These are phyloP conservation scores for Paracamarosporium sp. DNA, from an alignment of 2,329 filamentous ascomycete genomes.

Conservation along the genomic window DNA sequence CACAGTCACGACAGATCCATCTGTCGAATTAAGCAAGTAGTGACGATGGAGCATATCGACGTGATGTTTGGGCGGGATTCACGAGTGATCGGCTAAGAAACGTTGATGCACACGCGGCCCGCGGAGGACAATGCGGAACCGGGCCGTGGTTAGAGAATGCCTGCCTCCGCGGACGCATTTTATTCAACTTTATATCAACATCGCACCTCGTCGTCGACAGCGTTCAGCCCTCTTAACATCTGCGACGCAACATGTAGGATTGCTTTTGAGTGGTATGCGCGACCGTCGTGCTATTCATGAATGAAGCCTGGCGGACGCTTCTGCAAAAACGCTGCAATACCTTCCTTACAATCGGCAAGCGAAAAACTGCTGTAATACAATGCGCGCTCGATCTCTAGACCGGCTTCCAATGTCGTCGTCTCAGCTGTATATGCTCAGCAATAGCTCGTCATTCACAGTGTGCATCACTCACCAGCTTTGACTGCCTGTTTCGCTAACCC, in stretches of 20 bases:
- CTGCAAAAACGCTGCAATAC: conserved; percentile 51
- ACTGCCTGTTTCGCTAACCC: conserved; percentile 55
- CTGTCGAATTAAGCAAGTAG: too few relatives aligned
- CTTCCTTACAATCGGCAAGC: conserved; percentile 50
- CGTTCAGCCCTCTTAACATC: too few relatives aligned
- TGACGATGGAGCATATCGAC: too few relatives aligned
- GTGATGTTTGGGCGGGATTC: too few relatives aligned
- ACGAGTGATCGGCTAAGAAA: too few relatives aligned
- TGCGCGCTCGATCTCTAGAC: conserved; percentile 45
- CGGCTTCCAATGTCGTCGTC: conserved; percentile 49
- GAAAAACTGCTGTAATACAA: conserved; percentile 45
- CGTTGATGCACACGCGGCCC: too few relatives aligned
- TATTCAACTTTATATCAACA: not conserved
- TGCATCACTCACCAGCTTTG: conserved; percentile 43
- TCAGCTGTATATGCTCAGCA: conserved; percentile 41
- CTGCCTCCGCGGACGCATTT: not conserved
- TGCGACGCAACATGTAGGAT: not conserved
- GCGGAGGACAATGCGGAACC: too few relatives aligned
- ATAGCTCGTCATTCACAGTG: not conserved
- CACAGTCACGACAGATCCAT: too few relatives aligned
- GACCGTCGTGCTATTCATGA: conserved; percentile 12
- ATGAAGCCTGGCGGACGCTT: conserved; percentile 42
- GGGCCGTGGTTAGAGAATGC: too few relatives aligned
- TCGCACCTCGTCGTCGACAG: not conserved
- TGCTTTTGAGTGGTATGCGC: not conserved